Base-by-base conservation (phyloP, 495 filamentous ascomycete genomes). In the Chlorociboria aeruginascens region DNA sequence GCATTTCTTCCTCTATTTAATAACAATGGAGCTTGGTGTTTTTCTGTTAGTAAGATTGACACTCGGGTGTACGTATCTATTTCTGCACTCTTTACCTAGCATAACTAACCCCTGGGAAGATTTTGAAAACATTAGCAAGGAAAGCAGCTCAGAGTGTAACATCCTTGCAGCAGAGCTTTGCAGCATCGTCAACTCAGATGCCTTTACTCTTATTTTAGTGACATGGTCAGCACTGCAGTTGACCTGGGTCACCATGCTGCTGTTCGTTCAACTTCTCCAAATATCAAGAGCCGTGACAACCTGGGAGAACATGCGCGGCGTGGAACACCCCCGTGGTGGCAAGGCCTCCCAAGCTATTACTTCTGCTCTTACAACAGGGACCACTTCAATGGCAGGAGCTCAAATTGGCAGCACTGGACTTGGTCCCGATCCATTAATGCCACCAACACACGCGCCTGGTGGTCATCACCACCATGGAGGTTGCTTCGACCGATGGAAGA, bases 201-300 rank as follows among this genome's bases (percentile, higher is more conserved):
- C 86, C 2, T 90, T 90, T 63, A 92, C 85, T 28, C 69, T 94
- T 17, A 67, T 90, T 11, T 72, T 94, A 25, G 71, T 74, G 43
- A 60, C 86, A 36, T 98, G 89, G 89, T 72, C 77, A 14, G 69
- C 73, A 16, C 66, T 95, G 33, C 92, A 98, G 66, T 72, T 94
- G 37, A 80, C 82, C 35, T 98, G 92, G 92, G 83, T 97, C 9
- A 81, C 87, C 3, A 97, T 97, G 89, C 81, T 98, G 25, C 77
- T 95, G 55, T 76, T 83, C 43, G 90, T 96, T 8, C 92, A 98
- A 60, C 77, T 95, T 32, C 69, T 95, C 9, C 92, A 97, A 59
- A 78, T 98, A 35, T 81, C 87, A 1, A 78, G 88, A 42, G 92
- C 89, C 37, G 81, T 90, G 70, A 98, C 92, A 7, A 98, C 92